Evolutionary conservation across 495 filamentous ascomycete genomes (phyloP), one percentile per base, ranked within the genome.

Genomic region (Talaromyces borbonicus): DNA sequence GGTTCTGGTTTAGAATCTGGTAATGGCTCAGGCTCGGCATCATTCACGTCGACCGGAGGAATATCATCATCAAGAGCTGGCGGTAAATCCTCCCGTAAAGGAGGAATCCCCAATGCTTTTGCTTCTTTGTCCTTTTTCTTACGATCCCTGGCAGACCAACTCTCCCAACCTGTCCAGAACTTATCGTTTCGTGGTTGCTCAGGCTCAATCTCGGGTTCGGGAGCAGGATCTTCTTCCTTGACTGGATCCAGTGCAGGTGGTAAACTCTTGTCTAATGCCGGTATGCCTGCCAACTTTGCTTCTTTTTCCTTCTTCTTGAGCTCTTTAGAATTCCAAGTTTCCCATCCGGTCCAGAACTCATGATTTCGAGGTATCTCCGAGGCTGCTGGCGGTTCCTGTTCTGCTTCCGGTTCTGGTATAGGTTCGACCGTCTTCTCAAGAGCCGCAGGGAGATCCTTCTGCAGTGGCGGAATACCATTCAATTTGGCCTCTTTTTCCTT

Each of bases 1-100:
- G n/a, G n/a, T n/a, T 37, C 47, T 0, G 60, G 56, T 37, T 66
- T 60, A 1, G 57, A 55, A 24, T 63, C 61, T 2, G 62, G 52
- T 8, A 59, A 55, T 1, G 59, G 50, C 14, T 48, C 54, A 20
- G 55, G 47, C 27, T 57, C 40, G 8, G 55, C 49, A 20, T 63
- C 60, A 9, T 47, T 49, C 31, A 49, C 54, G 14, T 48, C 39
- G 9, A 46, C 52, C 20, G 37, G 52, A 51, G 33, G 30, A 15
- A 46, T 46, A n/a, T n/a, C n/a, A n/a, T n/a, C n/a, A n/a, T n/a
- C n/a, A n/a, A n/a, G n/a, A n/a, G n/a, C n/a, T n/a, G n/a, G n/a
- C n/a, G n/a, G n/a, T n/a, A n/a, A n/a, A n/a, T n/a, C n/a, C n/a
- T n/a, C n/a, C n/a, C n/a, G n/a, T 20, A 31, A 19, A 9, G 43